Evolutionary conservation across 2,329 filamentous ascomycete genomes (phyloP).

Genomic region (Microsporum ferrugineum): DNA sequence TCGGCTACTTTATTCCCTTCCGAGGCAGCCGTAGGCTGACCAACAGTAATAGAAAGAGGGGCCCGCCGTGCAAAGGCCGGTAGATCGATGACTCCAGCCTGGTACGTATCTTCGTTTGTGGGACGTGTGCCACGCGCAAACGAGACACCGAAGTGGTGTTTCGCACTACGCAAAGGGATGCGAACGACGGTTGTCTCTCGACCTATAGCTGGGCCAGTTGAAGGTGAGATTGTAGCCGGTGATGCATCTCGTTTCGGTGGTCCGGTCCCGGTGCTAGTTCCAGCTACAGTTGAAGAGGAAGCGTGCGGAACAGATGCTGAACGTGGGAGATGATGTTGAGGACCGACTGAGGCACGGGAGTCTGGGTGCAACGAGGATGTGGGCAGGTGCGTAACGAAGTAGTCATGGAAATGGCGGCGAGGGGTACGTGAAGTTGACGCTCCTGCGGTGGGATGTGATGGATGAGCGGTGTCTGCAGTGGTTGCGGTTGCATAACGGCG

Average conservation of each 20-base stretch:
- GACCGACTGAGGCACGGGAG: conserved; percentile 50
- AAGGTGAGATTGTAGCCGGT: conserved; percentile 44
- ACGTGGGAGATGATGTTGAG: conserved; percentile 76
- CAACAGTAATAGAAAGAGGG: conserved; percentile 51
- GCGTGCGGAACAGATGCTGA: conserved; percentile 62
- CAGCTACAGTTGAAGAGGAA: conserved; percentile 5
- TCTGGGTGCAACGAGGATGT: conserved; percentile 89
- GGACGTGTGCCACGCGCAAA: conserved; percentile 69
- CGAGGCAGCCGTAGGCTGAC: conserved; percentile 12
- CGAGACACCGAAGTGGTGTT: conserved; percentile 84
- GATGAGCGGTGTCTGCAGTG: neutral
- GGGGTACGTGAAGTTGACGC: conserved; percentile 8
- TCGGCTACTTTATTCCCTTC: conserved; percentile 55
- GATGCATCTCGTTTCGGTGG: conserved; percentile 18
- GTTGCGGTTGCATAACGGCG: conserved; percentile 20
- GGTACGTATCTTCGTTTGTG: conserved; percentile 88
- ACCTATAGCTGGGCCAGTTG: conserved; percentile 41
- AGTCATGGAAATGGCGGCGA: conserved; percentile 66
- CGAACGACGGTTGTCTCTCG: conserved; percentile 87
- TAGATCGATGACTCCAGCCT: conserved; percentile 85
- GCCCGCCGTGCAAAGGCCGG: conserved; percentile 81
- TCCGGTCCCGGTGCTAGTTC: conserved; percentile 36
- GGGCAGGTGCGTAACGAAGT: conserved; percentile 92
- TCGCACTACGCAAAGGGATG: conserved; percentile 83
- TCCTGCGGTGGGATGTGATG: conserved; percentile 1